phyloP scores from a whole-genome alignment of 148 eudicot genomes.

The Diospyros kaki region DNA sequence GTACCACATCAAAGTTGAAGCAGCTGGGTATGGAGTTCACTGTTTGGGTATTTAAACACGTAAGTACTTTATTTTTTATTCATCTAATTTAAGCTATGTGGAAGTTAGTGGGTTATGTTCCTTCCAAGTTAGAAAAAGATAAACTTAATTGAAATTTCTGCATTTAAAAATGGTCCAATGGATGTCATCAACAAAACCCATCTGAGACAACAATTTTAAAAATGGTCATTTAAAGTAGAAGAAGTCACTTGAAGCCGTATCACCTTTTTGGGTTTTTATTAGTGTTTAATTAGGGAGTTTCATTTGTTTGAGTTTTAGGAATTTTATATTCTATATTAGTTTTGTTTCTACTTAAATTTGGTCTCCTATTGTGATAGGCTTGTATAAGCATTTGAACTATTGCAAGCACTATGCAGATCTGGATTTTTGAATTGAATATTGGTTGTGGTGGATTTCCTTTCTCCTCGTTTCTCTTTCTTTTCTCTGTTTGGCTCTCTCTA shows the following conservation, averaged over 20 bases:
- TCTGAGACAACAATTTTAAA: background rate
- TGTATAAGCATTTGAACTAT: no score
- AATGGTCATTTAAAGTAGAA: background rate
- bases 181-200: background rate
- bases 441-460: no score
- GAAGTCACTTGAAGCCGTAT: background rate
- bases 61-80: constrained; percentile 30
- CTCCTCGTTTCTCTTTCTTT: no score
- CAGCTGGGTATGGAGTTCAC: constrained; percentile 97
- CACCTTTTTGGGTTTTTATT: background rate
- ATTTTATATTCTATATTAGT: background rate
- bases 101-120: background rate
- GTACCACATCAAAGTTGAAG: constrained; percentile 84
- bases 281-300: background rate
- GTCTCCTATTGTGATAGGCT: no score
- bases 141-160: background rate
- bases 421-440: no score
- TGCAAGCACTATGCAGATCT: no score
- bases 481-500: no score
- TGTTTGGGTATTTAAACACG: constrained; percentile 98
- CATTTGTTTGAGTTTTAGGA: no score
- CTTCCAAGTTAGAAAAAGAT: background rate
- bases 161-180: background rate
- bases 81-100: background rate
- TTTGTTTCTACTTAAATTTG: background rate